Evolutionary conservation across 257 asterid species (phyloP), one percentile per base, ranked within the genome.

Genomic region (Leonotis leonurus): DNA sequence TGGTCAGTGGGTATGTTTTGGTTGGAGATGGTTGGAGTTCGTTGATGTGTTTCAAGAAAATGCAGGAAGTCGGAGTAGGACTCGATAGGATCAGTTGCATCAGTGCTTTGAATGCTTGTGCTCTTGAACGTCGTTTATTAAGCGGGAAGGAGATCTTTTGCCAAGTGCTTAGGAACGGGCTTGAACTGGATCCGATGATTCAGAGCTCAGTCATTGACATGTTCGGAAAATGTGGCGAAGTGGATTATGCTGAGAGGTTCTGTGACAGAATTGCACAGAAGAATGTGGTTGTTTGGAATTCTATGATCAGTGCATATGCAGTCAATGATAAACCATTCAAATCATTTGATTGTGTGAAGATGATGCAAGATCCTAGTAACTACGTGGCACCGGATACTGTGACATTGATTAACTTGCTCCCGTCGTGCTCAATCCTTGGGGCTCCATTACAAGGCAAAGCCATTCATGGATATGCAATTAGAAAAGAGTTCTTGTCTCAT

Each of bases 351-450:
- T 83, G 82, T 74, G 22, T 74, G 30, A 36, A 37, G 49, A 73
- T 44, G 63, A 83, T 86, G 87, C 80, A 52, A 60, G 69, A 49
- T 30, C 29, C 20, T 32, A 35, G 46, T 51, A 76, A 72, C 50
- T 35, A 65, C 46, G 73, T 81, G 70, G 69, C 26, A 43, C 82
- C 86, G 2, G 85, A 86, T 76, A 32, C 44, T 6, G 68, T 86
- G 75, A 86, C 95, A 13, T 59, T 86, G 73, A 77, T 83, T 56
- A 86, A 83, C 73, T 68, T 81, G 76, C 88, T 86, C 5, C 86
- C 81, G 1, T 77, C 87, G 1, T 78, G 90, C 68, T 54, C 78
- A 6, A 80, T 60, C 33, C 65, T 72, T 55, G 64, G 79, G 65
- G 79, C 71, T 18, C 33, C 68, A 21, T 36, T 18, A 35, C 73